Evolutionary conservation across 2,329 filamentous ascomycete genomes (phyloP).

Genomic region (Anisogramma anomala): DNA sequence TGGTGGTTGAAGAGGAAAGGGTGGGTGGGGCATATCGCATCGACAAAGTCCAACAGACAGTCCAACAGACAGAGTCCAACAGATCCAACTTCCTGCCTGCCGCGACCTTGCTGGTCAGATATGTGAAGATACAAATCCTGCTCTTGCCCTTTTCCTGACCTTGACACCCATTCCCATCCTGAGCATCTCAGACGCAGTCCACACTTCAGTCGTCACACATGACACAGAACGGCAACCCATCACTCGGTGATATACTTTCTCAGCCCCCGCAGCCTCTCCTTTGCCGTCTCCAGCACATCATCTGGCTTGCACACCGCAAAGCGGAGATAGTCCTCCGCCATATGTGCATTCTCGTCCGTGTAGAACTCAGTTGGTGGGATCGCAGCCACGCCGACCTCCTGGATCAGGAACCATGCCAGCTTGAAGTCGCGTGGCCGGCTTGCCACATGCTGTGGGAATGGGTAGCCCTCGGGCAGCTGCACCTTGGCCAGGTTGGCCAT

Average conservation of each 20-base stretch:
- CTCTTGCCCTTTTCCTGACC: too few species aligned
- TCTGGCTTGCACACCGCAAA: conserved; percentile 97
- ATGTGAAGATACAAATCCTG: too few species aligned
- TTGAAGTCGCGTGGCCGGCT: conserved; percentile 85
- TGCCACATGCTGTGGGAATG: conserved; percentile 81
- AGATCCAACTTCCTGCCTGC: too few species aligned
- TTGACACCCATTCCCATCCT: too few species aligned
- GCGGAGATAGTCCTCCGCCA: conserved; percentile 85
- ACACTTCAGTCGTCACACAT: too few species aligned
- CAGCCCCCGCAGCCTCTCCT: conserved; percentile 60
- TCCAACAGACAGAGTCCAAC: too few species aligned
- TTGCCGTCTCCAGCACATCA: conserved; percentile 66
- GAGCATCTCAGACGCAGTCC: too few species aligned
- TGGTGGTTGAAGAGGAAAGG: too few species aligned
- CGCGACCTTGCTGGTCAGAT: too few species aligned
- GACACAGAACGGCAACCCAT: too few species aligned
- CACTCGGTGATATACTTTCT: conserved; percentile 53
- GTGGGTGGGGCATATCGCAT: too few species aligned
- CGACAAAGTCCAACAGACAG: too few species aligned
- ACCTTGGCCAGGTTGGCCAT: conserved; percentile 88
- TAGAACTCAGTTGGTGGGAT: conserved; percentile 98
- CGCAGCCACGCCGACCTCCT: conserved; percentile 87
- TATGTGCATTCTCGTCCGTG: conserved; percentile 67
- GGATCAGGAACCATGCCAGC: conserved; percentile 92
- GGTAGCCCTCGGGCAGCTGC: conserved; percentile 68